Evolutionary conservation across 164 flowering plant species (phyloP).

Genomic region (Tinospora cordifolia): DNA sequence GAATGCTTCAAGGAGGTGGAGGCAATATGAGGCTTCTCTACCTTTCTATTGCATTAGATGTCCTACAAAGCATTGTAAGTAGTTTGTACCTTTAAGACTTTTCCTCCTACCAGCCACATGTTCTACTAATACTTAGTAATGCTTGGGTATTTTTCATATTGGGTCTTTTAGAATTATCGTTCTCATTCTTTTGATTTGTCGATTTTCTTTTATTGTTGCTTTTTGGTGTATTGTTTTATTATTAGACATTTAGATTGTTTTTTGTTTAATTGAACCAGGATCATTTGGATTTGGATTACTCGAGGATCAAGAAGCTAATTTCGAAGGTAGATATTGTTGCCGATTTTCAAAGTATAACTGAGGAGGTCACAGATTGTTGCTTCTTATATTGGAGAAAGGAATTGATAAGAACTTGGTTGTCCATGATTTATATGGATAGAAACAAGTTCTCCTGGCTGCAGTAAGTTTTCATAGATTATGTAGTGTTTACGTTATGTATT

Average conservation of each 20-base stretch:
- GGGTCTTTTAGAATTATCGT: background rate
- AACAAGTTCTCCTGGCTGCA: slow-evolving; percentile 27
- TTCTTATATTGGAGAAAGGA: slow-evolving; percentile 30
- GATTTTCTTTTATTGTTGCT: background rate
- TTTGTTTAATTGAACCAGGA: slow-evolving; percentile 24
- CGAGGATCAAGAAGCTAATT: slow-evolving; percentile 19
- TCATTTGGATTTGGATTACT: slow-evolving; percentile 14
- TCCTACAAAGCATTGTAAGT: slow-evolving; percentile 24
- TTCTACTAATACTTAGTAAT: background rate
- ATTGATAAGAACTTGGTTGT: slow-evolving; percentile 23
- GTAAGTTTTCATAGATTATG: slow-evolving; percentile 16
- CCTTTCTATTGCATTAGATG: slow-evolving; percentile 20
- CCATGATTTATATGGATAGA: slow-evolving; percentile 26
- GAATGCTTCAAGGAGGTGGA: slow-evolving; percentile 26
- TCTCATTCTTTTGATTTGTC: background rate
- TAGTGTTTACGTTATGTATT: too few species aligned
- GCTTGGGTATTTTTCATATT: background rate
- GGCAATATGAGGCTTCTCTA: slow-evolving; percentile 18
- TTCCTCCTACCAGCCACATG: background rate
- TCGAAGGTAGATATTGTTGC: slow-evolving; percentile 17
- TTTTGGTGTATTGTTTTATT: background rate
- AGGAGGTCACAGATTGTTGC: slow-evolving; percentile 24
- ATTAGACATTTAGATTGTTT: too few species aligned
- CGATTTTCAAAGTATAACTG: slow-evolving; percentile 18
- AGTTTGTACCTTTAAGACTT: background rate